Conservation (phyloP, 1,284 basidiomycete species). For the Melampsora abietis-canadensis region DNA sequence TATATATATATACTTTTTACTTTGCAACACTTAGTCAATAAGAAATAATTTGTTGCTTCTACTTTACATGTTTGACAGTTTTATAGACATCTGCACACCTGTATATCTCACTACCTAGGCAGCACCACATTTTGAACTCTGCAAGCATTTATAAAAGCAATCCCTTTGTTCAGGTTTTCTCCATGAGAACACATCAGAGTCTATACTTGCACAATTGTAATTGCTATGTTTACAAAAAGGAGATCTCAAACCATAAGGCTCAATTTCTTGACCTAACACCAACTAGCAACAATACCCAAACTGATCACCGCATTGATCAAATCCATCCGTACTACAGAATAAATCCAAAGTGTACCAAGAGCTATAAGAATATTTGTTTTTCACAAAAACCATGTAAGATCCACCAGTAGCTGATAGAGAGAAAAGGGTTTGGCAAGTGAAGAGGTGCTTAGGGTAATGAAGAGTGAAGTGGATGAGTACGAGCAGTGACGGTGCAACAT, state of each 20-base stretch:
- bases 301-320: constrained; percentile 49
- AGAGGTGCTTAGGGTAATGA: constrained; percentile 38
- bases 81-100: too few relatives aligned
- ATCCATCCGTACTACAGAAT: constrained; percentile 52
- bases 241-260: constrained; percentile 44
- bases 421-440: constrained; percentile 43
- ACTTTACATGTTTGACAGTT: too few relatives aligned
- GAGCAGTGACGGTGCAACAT: constrained; percentile 27
- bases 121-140: too few relatives aligned
- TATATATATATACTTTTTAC: too few relatives aligned
- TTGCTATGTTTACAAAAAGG: background rate
- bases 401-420: constrained; percentile 44
- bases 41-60: too few relatives aligned
- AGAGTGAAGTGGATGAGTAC: constrained; percentile 44
- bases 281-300: constrained; percentile 49
- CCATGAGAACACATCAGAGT: too few relatives aligned
- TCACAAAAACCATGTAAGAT: constrained; percentile 44
- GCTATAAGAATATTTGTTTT: constrained; percentile 50
- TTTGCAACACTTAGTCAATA: too few relatives aligned
- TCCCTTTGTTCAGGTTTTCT: too few relatives aligned
- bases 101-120: too few relatives aligned
- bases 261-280: constrained; percentile 45
- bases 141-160: too few relatives aligned
- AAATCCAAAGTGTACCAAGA: constrained; percentile 54
- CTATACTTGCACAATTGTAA: too few relatives aligned